Base-by-base conservation (phyloP, 2,329 filamentous ascomycete genomes). In the Didymella exigua region DNA sequence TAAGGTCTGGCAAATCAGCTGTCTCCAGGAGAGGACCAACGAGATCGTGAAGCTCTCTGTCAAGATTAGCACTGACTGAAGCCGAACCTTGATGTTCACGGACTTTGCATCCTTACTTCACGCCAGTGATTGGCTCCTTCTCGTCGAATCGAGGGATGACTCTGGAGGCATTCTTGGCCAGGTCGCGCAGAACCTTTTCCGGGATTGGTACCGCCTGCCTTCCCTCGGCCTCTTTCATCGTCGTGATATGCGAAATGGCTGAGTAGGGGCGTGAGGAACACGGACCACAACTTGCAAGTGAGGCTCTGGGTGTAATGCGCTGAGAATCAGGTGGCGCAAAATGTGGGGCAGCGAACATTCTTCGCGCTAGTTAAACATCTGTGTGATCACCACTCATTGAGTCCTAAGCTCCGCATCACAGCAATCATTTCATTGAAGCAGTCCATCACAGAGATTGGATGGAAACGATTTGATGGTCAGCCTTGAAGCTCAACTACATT, bases 21-120 rank as follows among this genome's bases (percentile, higher is more conserved):
- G 72, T 75, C n/a, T 69, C 66, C 26, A 75, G 41, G 2, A 75
- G 49, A 10, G 70, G 67, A 24, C 56, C 59, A 30, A 75, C 37
- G 16, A 74, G 40, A 16, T 49, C 54, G 36, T 69, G 63, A 7
- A 76, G 60, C 27, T 67, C 54, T 53, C 72, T 75, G 53, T n/a
- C n/a, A 23, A 16, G 9, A 53, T 72, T 38, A 74, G 69, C 48
- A 46, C 19, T 47, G 16, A 48, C 50, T 49, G 46, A 19, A 30
- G 11, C 14, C 21, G 40, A 60, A 61, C 59, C 46, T 54, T 45
- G 46, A 68, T 67, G 46, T 59, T 63, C 69, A 75, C 71, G 64
- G 69, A 73, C 70, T 71, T 69, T 64, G 69, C 46, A 53, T 63
- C 56, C 72, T 74, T 74, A 74, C 72, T 72, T 74, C 58, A 73